Conservation (phyloP, 2,329 filamentous ascomycete genomes). For the Paraphoma chrysanthemicola region DNA sequence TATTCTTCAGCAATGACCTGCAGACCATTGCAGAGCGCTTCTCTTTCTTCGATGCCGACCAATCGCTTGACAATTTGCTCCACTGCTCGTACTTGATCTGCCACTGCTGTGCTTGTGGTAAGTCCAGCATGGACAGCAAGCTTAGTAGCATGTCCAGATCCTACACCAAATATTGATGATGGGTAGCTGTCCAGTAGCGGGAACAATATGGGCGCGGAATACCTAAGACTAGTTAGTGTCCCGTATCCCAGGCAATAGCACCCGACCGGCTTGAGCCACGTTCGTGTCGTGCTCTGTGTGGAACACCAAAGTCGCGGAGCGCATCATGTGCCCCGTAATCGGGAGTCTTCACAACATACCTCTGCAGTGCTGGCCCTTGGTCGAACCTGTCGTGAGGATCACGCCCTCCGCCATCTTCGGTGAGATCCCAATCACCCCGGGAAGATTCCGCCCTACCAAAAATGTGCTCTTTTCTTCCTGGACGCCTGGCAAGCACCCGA, state of each 20-base stretch:
- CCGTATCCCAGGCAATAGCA: slow-evolving; percentile 11
- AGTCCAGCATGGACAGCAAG: slow-evolving; percentile 63
- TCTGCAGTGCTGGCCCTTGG: slow-evolving; percentile 43
- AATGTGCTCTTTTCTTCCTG: slow-evolving; percentile 41
- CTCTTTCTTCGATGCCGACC: slow-evolving; percentile 78
- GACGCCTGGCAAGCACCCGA: slow-evolving; percentile 12
- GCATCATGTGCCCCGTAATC: slow-evolving; percentile 7
- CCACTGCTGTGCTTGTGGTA: slow-evolving; percentile 77
- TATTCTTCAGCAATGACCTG: slow-evolving; percentile 87
- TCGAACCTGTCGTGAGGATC: slow-evolving; percentile 46
- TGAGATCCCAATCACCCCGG: slow-evolving; percentile 48
- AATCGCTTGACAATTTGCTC: slow-evolving; percentile 69
- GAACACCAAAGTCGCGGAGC: neutral
- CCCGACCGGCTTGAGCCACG: slow-evolving; percentile 4
- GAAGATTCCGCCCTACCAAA: slow-evolving; percentile 51
- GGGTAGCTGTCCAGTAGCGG: slow-evolving; percentile 87
- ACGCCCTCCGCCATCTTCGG: slow-evolving; percentile 32
- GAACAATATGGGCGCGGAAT: slow-evolving; percentile 66
- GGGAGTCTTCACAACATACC: slow-evolving; percentile 32
- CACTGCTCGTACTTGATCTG: slow-evolving; percentile 70
- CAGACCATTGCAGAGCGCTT: slow-evolving; percentile 80
- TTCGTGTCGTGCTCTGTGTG: neutral
- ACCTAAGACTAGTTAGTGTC: slow-evolving; percentile 48
- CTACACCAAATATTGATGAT: slow-evolving; percentile 66
- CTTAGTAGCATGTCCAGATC: slow-evolving; percentile 43